Evolutionary conservation across 1,139 yeast species (phyloP).

Genomic region (Kodamaea suecica): DNA sequence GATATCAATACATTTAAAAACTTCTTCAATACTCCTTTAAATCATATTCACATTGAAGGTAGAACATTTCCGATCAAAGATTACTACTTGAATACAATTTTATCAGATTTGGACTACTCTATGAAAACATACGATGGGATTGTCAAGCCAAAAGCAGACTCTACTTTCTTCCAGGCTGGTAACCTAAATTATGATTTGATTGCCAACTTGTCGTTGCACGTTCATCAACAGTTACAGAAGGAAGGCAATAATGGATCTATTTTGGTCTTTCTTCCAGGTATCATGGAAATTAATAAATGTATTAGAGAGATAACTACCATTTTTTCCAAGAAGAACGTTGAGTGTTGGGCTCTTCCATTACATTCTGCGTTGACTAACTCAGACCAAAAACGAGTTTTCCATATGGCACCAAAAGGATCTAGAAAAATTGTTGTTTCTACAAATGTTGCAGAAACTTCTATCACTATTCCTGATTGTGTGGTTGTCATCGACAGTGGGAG

Average conservation of each 20-base stretch:
- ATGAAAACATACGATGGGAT: constrained; percentile 42
- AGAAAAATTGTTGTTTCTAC: constrained; percentile 89
- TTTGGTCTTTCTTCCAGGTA: constrained; percentile 84
- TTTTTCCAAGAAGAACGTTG: constrained; percentile 16
- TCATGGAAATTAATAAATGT: constrained; percentile 71
- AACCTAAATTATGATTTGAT: constrained; percentile 73
- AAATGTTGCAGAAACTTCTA: constrained; percentile 83
- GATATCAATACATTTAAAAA: constrained; percentile 63
- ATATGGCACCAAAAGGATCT: constrained; percentile 44
- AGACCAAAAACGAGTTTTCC: constrained; percentile 80
- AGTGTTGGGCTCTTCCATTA: constrained; percentile 60
- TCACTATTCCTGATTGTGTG: constrained; percentile 91
- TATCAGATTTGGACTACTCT: constrained; percentile 53
- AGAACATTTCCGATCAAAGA: constrained; percentile 90
- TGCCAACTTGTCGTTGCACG: constrained; percentile 49
- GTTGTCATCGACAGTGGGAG: constrained; percentile 88
- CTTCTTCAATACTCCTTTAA: constrained; percentile 52
- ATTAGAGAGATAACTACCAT: constrained; percentile 23
- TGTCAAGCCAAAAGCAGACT: constrained; percentile 58
- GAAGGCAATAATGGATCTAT: constrained; percentile 65
- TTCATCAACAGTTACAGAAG: constrained; percentile 45
- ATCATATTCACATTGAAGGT: constrained; percentile 80
- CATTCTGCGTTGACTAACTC: constrained; percentile 82
- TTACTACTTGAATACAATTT: constrained; percentile 62
- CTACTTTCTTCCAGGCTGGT: constrained; percentile 60